Percentiles rank a stretch among this genome's conserved stretches.
phyloP scores from a whole-genome alignment of 805 yeast genomes.

The Kazachstania bromeliacearum region DNA sequence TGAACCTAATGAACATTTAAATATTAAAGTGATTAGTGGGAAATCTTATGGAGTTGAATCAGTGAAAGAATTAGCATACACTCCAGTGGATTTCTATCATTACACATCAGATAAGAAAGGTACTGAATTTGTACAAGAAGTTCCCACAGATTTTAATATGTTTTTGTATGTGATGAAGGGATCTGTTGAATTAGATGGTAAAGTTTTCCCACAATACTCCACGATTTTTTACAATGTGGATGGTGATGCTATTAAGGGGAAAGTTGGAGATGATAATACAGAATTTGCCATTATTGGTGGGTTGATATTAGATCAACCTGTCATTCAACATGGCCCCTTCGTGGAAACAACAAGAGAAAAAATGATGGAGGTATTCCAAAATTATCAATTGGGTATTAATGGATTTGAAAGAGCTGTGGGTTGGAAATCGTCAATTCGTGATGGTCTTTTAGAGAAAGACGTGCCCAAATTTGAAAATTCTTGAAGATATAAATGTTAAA shows the following conservation, averaged over 20 bases:
- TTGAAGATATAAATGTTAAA: neutral
- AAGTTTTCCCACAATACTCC: conserved; percentile 36
- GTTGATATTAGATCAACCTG: conserved; percentile 59
- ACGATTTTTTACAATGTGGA: conserved; percentile 59
- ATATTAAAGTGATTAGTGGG: conserved; percentile 61
- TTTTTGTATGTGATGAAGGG: conserved; percentile 66
- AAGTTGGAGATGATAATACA: conserved; percentile 35
- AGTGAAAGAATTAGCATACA: conserved; percentile 64
- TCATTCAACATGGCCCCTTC: conserved; percentile 90
- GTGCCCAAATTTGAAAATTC: conserved; percentile 6
- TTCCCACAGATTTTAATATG: conserved; percentile 56
- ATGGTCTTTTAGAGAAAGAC: conserved; percentile 25
- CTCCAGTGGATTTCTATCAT: conserved; percentile 70
- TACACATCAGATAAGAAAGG: conserved; percentile 59
- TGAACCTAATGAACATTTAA: conserved; percentile 50
- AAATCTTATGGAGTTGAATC: conserved; percentile 67
- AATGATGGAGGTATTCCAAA: conserved; percentile 59
- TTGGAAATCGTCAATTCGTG: conserved; percentile 41
- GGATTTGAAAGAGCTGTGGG: conserved; percentile 60
- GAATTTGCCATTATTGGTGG: conserved; percentile 75
- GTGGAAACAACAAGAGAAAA: conserved; percentile 63
- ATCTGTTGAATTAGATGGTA: conserved; percentile 38
- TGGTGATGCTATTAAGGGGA: conserved; percentile 55
- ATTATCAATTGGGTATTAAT: conserved; percentile 57
- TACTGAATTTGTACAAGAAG: conserved; percentile 42